phyloP scores from a whole-genome alignment of 2,329 filamentous ascomycete genomes.

The Microcyclospora pomicola region DNA sequence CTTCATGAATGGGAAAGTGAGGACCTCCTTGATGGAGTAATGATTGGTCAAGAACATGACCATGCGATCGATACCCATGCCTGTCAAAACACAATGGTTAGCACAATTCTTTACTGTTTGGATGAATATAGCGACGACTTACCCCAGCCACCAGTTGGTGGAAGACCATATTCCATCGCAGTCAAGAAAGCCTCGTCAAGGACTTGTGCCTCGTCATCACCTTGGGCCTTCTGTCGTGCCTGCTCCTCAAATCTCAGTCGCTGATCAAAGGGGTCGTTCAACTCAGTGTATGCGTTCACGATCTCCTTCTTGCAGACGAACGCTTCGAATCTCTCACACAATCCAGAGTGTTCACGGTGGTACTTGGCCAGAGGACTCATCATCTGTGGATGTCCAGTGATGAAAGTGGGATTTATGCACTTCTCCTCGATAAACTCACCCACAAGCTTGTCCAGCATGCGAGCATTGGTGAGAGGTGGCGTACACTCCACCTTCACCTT shows the following conservation, averaged over 20 bases:
- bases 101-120: neutral
- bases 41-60: constrained; percentile 95
- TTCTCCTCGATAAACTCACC: constrained; percentile 93
- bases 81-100: neutral
- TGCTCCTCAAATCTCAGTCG: constrained; percentile 87
- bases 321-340: constrained; percentile 94
- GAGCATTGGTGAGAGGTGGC: constrained; percentile 79
- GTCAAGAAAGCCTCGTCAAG: constrained; percentile 93
- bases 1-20: constrained; percentile 96
- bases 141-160: constrained; percentile 85
- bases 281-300: constrained; percentile 90
- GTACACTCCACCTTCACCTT: constrained; percentile 85
- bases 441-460: constrained; percentile 85
- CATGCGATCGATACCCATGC: constrained; percentile 81
- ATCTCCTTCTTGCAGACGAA: constrained; percentile 98
- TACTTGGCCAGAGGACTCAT: constrained; percentile 97
- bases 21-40: constrained; percentile 89
- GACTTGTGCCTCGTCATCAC: constrained; percentile 91
- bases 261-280: constrained; percentile 95
- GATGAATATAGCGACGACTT: constrained; percentile 20
- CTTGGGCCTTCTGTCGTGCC: constrained; percentile 85
- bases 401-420: constrained; percentile 87
- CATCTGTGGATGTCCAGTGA: constrained; percentile 63
- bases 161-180: constrained; percentile 77
- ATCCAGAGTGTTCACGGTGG: constrained; percentile 64